phyloP scores from a whole-genome alignment of 2,329 filamentous ascomycete species.

The Leptodontidium sp. region DNA sequence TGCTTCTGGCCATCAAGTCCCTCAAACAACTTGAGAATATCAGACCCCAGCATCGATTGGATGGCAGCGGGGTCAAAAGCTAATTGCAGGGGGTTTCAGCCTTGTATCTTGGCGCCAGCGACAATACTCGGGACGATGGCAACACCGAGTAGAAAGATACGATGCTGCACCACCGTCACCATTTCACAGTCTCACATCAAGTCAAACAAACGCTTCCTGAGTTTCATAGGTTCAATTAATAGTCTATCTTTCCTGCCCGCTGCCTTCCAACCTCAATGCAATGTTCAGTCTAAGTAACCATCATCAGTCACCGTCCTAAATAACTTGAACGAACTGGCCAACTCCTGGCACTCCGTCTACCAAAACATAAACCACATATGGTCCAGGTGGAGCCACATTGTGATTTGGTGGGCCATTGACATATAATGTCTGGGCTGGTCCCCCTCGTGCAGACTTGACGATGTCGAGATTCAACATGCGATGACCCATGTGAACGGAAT shows the following conservation, averaged over 20 bases:
- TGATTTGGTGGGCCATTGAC: constrained; percentile 63
- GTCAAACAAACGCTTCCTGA: background rate
- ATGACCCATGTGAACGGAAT: constrained; percentile 68
- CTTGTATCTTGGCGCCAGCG: constrained; percentile 31
- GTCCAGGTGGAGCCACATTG: constrained; percentile 64
- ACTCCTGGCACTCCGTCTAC: constrained; percentile 45
- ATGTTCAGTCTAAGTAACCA: constrained; percentile 2
- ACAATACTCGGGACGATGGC: background rate
- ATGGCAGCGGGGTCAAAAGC: constrained; percentile 18
- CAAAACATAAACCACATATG: constrained; percentile 67
- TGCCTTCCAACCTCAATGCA: constrained; percentile 7
- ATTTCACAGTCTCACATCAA: background rate
- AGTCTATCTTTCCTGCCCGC: background rate
- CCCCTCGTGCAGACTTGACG: constrained; percentile 54
- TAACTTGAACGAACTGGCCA: constrained; percentile 45
- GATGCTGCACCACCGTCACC: background rate
- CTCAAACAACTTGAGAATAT: too few relatives aligned
- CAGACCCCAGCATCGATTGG: background rate
- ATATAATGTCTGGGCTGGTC: constrained; percentile 54
- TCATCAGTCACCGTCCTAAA: constrained; percentile 22
- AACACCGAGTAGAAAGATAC: constrained; percentile 5
- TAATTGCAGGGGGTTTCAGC: constrained; percentile 33
- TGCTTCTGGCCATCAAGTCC: background rate
- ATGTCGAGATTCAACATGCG: constrained; percentile 62
- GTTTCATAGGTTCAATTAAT: constrained; percentile 11